Conservation (phyloP, 495 filamentous ascomycete genomes). For the Podospora comata region DNA sequence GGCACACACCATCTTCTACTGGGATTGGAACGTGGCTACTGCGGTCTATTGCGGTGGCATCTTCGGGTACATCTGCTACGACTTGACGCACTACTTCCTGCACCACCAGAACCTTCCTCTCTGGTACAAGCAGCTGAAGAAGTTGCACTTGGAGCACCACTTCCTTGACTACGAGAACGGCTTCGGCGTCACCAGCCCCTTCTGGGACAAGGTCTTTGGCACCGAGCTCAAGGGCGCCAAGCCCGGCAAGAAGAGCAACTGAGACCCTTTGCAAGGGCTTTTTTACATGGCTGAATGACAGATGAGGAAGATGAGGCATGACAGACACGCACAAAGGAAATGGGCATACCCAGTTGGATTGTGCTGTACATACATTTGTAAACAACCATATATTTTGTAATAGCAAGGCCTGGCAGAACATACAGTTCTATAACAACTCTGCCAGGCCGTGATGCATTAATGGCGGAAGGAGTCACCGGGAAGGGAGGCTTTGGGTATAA, state of each 20-base stretch:
- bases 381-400: constrained; percentile 11
- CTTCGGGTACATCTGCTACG: constrained; percentile 94
- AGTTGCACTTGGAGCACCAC: constrained; percentile 94
- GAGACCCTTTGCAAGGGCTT: constrained; percentile 43
- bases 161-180: constrained; percentile 95
- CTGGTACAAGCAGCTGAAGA: constrained; percentile 88
- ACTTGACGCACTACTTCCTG: constrained; percentile 98
- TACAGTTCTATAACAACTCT: not conserved
- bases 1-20: constrained; percentile 78
- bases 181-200: constrained; percentile 96
- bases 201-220: constrained; percentile 93
- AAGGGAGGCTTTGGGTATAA: not conserved
- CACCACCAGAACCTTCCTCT: constrained; percentile 89
- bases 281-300: constrained; percentile 40
- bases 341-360: not conserved
- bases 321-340: constrained; percentile 1
- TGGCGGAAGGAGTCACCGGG: not conserved
- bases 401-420: constrained; percentile 3
- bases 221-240: constrained; percentile 63
- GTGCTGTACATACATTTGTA: constrained; percentile 7
- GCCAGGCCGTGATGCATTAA: constrained; percentile 3
- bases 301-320: constrained; percentile 1
- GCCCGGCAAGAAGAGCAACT: constrained; percentile 21
- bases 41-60: constrained; percentile 84
- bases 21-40: constrained; percentile 76